A percentile compares a stretch with the other conserved stretches of the same genome.
These are phyloP conservation scores for Pseudogymnoascus sp. DNA, from an alignment of 2,329 filamentous ascomycete genomes.

Conservation along the genomic window DNA sequence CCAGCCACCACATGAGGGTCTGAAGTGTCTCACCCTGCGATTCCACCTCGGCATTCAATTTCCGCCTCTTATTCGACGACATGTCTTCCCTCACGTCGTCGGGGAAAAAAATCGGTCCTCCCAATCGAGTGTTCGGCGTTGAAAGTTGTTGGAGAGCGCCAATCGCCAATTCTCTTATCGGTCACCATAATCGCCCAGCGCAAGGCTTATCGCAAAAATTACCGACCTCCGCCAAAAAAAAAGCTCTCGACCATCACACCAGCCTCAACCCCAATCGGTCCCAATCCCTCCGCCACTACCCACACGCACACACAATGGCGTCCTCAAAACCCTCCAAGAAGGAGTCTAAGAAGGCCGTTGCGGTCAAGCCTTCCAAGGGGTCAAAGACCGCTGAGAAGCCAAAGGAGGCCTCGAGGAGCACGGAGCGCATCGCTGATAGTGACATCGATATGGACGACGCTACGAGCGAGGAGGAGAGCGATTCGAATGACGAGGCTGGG, in stretches of 20 bases:
- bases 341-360: conserved; percentile 17
- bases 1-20: background rate
- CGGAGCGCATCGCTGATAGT: conserved; percentile 23
- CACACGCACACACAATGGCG: background rate
- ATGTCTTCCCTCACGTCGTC: conserved; percentile 10
- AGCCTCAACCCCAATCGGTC: background rate
- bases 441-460: conserved; percentile 18
- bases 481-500: conserved; percentile 19
- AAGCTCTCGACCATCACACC: background rate
- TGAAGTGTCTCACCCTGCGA: conserved; percentile 27
- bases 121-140: background rate
- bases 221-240: conserved; percentile 6
- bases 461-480: conserved; percentile 12
- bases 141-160: background rate
- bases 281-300: background rate
- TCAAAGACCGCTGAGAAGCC: conserved; percentile 18
- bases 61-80: conserved; percentile 34
- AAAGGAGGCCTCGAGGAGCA: conserved; percentile 22
- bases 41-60: conserved; percentile 30
- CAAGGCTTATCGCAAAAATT: conserved; percentile 7
- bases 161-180: background rate
- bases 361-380: conserved; percentile 18
- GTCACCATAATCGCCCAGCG: background rate
- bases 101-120: background rate
- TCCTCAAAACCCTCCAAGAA: conserved; percentile 12